Percentiles rank a stretch among this genome's conserved stretches.
phyloP scores from a whole-genome alignment of 345 rosid species.

The Eucalyptus polyanthemos region DNA sequence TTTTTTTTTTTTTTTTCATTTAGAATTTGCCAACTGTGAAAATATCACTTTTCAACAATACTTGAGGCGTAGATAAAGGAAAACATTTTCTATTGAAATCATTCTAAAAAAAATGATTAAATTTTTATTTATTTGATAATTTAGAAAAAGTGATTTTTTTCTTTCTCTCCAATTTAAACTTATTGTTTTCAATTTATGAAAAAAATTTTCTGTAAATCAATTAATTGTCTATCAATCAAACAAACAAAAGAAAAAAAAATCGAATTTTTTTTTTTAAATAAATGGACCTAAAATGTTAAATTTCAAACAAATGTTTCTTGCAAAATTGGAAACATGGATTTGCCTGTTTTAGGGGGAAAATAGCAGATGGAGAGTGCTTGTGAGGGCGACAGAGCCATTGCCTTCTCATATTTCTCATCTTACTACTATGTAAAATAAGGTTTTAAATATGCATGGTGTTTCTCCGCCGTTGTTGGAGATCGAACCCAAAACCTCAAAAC shows the following conservation, averaged over 20 bases:
- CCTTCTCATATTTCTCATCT: neutral
- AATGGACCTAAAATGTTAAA: neutral
- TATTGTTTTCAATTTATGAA: too few relatives aligned
- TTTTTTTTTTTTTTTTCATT: neutral
- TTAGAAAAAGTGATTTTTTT: too few relatives aligned
- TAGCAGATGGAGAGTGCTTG: neutral
- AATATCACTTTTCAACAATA: neutral
- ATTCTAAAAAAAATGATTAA: too few relatives aligned
- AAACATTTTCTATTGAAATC: too few relatives aligned
- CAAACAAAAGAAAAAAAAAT: too few relatives aligned
- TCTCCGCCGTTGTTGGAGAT: neutral
- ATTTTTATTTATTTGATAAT: neutral
- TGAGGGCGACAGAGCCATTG: neutral
- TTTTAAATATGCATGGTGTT: neutral
- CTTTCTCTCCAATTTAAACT: neutral
- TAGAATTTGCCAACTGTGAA: neutral
- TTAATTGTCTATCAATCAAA: too few relatives aligned
- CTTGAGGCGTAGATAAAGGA: too few relatives aligned
- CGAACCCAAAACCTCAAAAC: neutral
- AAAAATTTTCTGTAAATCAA: neutral
- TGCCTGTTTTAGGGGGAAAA: neutral
- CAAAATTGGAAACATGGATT: neutral
- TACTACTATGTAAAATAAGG: neutral
- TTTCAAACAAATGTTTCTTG: neutral
- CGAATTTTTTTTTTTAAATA: too few relatives aligned